Percentiles rank a stretch among this genome's conserved stretches.
These are phyloP conservation scores for Turnera subulata DNA, from an alignment of 345 rosid genomes.

Conservation along the genomic window DNA sequence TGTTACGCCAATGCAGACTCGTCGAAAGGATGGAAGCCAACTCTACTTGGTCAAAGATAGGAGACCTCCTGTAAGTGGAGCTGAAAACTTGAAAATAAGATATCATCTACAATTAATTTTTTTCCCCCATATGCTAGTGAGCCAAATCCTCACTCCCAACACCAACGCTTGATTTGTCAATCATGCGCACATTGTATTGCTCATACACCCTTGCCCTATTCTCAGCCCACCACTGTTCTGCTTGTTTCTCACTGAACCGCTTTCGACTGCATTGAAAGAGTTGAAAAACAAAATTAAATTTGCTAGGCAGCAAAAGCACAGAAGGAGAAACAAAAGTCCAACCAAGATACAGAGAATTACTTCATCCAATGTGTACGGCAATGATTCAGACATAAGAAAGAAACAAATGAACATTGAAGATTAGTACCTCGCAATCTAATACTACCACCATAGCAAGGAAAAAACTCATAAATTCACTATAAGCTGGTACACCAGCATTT, in stretches of 20 bases:
- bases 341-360: not conserved
- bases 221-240: slow-evolving; percentile 97
- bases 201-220: slow-evolving; percentile 85
- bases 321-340: not conserved
- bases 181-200: slow-evolving; percentile 76
- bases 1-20: slow-evolving; percentile 19
- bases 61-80: slow-evolving; percentile 21
- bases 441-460: too few species aligned
- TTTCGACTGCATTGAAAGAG: slow-evolving; percentile 64
- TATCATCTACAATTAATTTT: slow-evolving; percentile 32
- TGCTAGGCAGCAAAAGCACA: not conserved
- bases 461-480: too few species aligned
- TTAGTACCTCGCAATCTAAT: not conserved
- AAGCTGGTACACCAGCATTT: not conserved
- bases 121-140: slow-evolving; percentile 29
- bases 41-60: slow-evolving; percentile 25
- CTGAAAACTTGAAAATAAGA: slow-evolving; percentile 18
- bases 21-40: slow-evolving; percentile 20
- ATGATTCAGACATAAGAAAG: not conserved
- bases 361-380: not conserved
- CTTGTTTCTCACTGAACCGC: slow-evolving; percentile 90
- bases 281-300: not conserved
- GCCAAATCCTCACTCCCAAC: slow-evolving; percentile 71
- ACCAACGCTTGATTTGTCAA: slow-evolving; percentile 77
- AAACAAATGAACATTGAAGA: not conserved